Base-by-base conservation (phyloP, 345 rosid genomes). In the Brassica incana region DNA sequence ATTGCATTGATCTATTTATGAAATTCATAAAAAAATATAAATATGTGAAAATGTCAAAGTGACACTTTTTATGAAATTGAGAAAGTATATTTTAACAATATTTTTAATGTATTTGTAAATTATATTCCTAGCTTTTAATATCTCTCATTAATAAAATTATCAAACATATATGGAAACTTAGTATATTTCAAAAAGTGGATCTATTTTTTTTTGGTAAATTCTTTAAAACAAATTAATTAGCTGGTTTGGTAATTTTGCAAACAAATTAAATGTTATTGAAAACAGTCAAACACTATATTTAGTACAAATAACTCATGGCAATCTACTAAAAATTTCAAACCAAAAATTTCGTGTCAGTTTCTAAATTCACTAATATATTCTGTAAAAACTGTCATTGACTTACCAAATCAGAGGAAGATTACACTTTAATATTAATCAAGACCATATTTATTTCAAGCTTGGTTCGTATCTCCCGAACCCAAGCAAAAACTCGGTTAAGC, bases 331-430 rank as follows among this genome's bases (percentile, higher is more conserved):
- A 11, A 29, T 54, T 29, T 54, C 25, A 38, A 78, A 59, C 52
- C 50, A 40, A 40, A 18, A 8, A 72, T 72, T 65, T 71, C 50
- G 3, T 29, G 10, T 63, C 40, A 5, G 11, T 74, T 27, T 50
- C 63, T 50, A 25, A 71, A 73, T 27, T 58, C 65, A 60, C 23
- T 54, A 1, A 36, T 3, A 74, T 54, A 54, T 50, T 45, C 8
- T 79, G 43, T 40, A 15, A 52, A 71, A 66, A 16, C 74, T 18
- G 74, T n/a, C 69, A 71, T 65, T 70, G 18, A 74, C 1, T 68
- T 69, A 54, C 62, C 72, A 69, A 54, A 80, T 75, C 20, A 71
- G 40, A 58, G 69, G 66, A 67, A 70, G 58, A 65, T 70, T 65
- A 69, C 62, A 23, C 45, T 67, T 35, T 20, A 58, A 50, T 35